phyloP scores from a whole-genome alignment of 2,329 filamentous ascomycete genomes.

The Sporothrix protearum region DNA sequence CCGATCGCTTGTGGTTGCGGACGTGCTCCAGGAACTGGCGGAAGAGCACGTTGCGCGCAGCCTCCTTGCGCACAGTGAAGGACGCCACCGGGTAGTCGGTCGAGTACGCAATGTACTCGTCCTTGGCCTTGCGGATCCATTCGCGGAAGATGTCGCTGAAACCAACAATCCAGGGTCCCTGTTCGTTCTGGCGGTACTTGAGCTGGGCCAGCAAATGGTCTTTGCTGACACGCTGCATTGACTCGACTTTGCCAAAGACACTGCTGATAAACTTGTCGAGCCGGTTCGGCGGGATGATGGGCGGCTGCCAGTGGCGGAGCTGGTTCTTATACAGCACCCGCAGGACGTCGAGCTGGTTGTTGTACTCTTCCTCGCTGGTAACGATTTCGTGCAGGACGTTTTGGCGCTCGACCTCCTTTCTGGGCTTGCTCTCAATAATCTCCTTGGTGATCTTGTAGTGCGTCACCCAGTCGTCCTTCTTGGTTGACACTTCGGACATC shows the following conservation, averaged over 20 bases:
- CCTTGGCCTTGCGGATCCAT: constrained; percentile 92
- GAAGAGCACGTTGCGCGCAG: constrained; percentile 81
- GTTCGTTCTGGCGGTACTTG: constrained; percentile 94
- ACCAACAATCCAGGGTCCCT: constrained; percentile 88
- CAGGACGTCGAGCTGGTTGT: constrained; percentile 83
- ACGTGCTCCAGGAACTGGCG: constrained; percentile 78
- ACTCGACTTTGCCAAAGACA: constrained; percentile 88
- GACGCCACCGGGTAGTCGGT: constrained; percentile 79
- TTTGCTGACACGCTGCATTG: constrained; percentile 85
- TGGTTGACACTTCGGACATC: constrained; percentile 62
- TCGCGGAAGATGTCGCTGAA: constrained; percentile 98
- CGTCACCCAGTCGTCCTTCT: constrained; percentile 79
- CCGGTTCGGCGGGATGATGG: constrained; percentile 75
- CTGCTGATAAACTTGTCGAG: constrained; percentile 74
- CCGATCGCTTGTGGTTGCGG: constrained; percentile 71
- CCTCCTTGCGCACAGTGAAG: constrained; percentile 78
- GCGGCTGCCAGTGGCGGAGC: constrained; percentile 66
- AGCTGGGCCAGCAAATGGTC: constrained; percentile 88
- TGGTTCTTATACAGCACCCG: constrained; percentile 81
- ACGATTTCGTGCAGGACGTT: constrained; percentile 96
- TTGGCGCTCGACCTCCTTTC: constrained; percentile 88
- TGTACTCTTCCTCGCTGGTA: constrained; percentile 85
- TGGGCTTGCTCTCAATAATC: constrained; percentile 64
- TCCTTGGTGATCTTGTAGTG: constrained; percentile 83
- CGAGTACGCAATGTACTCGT: constrained; percentile 88